phyloP scores from a whole-genome alignment of 2,329 filamentous ascomycete genomes.

The Ophiostoma populinum region DNA sequence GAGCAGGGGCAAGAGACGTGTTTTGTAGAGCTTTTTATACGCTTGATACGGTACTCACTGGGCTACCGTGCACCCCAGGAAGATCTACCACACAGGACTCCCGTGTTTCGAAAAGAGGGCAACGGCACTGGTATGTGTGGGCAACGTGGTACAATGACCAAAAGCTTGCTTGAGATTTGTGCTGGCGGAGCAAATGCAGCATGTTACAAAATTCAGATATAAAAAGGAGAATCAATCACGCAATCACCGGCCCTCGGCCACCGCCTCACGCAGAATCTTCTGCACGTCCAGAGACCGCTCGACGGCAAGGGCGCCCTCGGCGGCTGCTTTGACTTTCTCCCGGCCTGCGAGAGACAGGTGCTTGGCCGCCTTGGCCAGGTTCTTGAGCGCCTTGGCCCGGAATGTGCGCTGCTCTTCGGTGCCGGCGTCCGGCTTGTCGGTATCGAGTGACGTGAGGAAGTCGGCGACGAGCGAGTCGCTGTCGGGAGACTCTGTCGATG shows the following conservation, averaged over 20 bases:
- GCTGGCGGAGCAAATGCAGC: background rate
- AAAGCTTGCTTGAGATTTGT: too few relatives aligned
- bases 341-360: conserved; percentile 24
- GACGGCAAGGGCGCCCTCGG: conserved; percentile 23
- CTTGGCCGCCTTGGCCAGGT: conserved; percentile 24
- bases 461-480: conserved; percentile 15
- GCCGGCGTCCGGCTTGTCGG: conserved; percentile 27
- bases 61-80: too few relatives aligned
- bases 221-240: background rate
- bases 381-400: conserved; percentile 28
- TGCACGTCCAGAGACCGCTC: conserved; percentile 20
- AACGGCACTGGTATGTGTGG: too few relatives aligned
- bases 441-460: conserved; percentile 30
- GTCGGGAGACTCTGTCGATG: conserved; percentile 15
- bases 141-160: too few relatives aligned
- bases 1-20: too few relatives aligned
- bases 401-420: conserved; percentile 33
- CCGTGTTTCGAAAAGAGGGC: too few relatives aligned
- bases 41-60: too few relatives aligned
- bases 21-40: too few relatives aligned
- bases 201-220: background rate
- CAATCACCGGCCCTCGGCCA: conserved; percentile 1
- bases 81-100: too few relatives aligned
- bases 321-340: conserved; percentile 25
- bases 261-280: conserved; percentile 14